Percentiles rank a stretch among this genome's conserved stretches.
Evolutionary conservation across 139 green algal species (phyloP).

Genomic region (Chara braunii): DNA sequence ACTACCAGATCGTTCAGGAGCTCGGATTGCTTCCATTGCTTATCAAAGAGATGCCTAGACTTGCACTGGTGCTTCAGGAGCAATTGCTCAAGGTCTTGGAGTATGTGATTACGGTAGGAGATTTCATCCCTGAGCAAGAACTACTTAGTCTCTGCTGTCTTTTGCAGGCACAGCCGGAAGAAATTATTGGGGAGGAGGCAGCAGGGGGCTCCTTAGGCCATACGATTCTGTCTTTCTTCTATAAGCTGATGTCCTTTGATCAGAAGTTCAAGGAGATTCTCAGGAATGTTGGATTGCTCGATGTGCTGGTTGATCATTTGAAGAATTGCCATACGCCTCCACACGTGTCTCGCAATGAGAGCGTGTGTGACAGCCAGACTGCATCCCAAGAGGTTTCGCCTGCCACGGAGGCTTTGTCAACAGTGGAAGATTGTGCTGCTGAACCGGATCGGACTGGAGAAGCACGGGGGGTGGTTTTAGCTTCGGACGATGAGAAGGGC

Average conservation of each 20-base stretch:
- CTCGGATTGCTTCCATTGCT: conserved; percentile 12
- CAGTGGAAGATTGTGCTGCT: too few species aligned
- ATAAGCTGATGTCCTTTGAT: conserved; percentile 32
- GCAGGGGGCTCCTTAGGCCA: neutral
- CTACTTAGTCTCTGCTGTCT: conserved; percentile 23
- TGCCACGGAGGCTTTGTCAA: too few species aligned
- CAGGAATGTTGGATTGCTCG: conserved; percentile 21
- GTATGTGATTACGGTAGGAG: conserved; percentile 20
- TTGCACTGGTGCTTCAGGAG: conserved; percentile 1
- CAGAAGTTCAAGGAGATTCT: conserved; percentile 13
- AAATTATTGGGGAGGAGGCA: neutral
- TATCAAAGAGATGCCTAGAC: neutral
- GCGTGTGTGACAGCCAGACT: too few species aligned
- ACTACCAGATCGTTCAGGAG: conserved; percentile 23
- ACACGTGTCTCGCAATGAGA: too few species aligned
- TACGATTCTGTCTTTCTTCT: conserved; percentile 13
- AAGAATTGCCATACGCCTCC: too few species aligned
- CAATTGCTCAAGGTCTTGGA: conserved; percentile 35
- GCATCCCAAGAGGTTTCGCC: too few species aligned
- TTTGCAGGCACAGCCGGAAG: conserved; percentile 14
- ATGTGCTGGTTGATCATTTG: conserved; percentile 28
- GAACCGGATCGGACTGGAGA: too few species aligned
- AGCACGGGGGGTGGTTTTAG: too few species aligned
- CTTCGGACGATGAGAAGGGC: too few species aligned
- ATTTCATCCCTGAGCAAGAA: conserved; percentile 30